Evolutionary conservation across 2,329 filamentous ascomycete genomes (phyloP).

Genomic region (Fusarium chaquense): DNA sequence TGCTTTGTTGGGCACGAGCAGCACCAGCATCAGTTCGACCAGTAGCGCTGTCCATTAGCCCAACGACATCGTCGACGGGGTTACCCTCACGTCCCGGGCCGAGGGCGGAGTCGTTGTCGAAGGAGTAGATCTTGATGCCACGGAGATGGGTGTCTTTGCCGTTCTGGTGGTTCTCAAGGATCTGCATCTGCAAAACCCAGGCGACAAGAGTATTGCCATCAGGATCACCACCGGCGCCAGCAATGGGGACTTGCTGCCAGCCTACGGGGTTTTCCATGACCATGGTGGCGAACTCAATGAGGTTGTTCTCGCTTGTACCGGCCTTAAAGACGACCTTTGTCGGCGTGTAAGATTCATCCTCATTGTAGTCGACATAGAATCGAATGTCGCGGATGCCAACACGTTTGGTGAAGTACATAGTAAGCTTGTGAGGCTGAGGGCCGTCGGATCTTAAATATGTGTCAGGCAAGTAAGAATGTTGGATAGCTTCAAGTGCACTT

Average conservation of each 20-base stretch:
- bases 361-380: conserved; percentile 90
- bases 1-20: conserved; percentile 44
- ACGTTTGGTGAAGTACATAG: conserved; percentile 86
- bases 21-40: conserved; percentile 10
- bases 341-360: conserved; percentile 96
- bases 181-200: conserved; percentile 89
- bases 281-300: conserved; percentile 88
- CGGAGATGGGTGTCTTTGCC: conserved; percentile 98
- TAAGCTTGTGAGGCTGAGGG: conserved; percentile 84
- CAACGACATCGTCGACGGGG: conserved; percentile 48
- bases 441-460: conserved; percentile 75
- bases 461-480: not conserved
- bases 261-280: conserved; percentile 82
- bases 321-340: conserved; percentile 91
- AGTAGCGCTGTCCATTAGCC: conserved; percentile 42
- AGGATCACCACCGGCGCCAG: conserved; percentile 66
- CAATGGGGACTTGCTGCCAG: conserved; percentile 86
- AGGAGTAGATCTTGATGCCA: conserved; percentile 86
- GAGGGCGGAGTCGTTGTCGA: conserved; percentile 63
- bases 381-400: conserved; percentile 82
- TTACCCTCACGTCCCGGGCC: conserved; percentile 55
- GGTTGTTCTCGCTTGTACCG: conserved; percentile 90
- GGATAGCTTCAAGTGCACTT: conserved; percentile 48
- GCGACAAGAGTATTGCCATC: conserved; percentile 83
- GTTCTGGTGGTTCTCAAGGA: conserved; percentile 98